A percentile compares a stretch with the other conserved stretches of the same genome.
These are phyloP conservation scores for Hanseniaspora vineae DNA, from an alignment of 805 yeast genomes.

Conservation along the genomic window DNA sequence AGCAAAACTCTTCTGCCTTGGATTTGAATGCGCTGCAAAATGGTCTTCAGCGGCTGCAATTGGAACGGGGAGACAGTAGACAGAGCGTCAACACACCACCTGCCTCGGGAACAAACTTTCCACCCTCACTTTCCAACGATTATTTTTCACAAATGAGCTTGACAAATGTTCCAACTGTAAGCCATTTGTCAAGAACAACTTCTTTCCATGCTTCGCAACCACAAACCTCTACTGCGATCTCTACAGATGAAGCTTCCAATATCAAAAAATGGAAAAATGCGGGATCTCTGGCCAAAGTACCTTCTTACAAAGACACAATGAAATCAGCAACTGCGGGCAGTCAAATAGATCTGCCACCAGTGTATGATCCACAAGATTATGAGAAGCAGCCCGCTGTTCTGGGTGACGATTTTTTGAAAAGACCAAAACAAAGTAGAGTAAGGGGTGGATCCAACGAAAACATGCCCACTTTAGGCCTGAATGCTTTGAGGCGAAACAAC, in stretches of 20 bases:
- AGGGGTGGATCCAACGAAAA: not conserved
- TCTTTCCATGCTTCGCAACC: not conserved
- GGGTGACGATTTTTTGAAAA: not conserved
- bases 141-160: constrained; percentile 1
- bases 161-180: not conserved
- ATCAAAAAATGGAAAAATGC: constrained; percentile 8
- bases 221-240: not conserved
- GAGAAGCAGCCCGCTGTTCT: not conserved
- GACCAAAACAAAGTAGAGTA: not conserved
- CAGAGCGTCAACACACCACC: no score
- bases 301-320: constrained; percentile 74
- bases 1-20: no score
- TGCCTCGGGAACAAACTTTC: no score
- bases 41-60: no score
- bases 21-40: no score
- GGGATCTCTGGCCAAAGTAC: constrained; percentile 51
- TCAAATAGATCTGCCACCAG: constrained; percentile 47
- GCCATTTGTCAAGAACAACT: not conserved
- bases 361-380: constrained; percentile 28
- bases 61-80: no score
- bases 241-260: not conserved
- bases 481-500: not conserved
- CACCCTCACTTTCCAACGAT: constrained; percentile 12
- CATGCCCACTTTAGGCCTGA: not conserved
- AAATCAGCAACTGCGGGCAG: constrained; percentile 36